A percentile compares a stretch with the other conserved stretches of the same genome.
Evolutionary conservation across 345 rosid genomes (phyloP).

Genomic region (Passiflora organensis): DNA sequence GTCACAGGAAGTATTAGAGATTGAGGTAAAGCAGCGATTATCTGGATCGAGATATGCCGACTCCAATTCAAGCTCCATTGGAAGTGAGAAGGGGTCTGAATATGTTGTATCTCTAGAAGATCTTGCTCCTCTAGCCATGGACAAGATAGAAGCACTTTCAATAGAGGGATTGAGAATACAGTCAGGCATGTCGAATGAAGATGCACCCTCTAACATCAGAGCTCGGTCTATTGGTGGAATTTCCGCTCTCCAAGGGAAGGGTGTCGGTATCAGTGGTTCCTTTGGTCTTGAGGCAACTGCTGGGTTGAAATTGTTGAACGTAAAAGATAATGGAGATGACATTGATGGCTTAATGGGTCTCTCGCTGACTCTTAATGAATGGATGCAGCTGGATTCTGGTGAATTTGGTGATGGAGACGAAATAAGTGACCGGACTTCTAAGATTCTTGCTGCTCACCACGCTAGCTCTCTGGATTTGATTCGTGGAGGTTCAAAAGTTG

Average conservation of each 20-base stretch:
- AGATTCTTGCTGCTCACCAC: constrained; percentile 86
- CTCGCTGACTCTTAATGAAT: constrained; percentile 83
- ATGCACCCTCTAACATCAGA: constrained; percentile 71
- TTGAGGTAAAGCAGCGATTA: constrained; percentile 27
- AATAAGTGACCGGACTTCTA: constrained; percentile 75
- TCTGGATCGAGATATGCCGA: constrained; percentile 36
- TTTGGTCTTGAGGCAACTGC: constrained; percentile 80
- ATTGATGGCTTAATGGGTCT: constrained; percentile 79
- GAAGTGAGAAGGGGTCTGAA: constrained; percentile 46
- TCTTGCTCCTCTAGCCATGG: constrained; percentile 96
- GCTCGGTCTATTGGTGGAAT: constrained; percentile 61
- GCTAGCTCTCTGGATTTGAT: constrained; percentile 63
- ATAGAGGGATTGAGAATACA: constrained; percentile 92
- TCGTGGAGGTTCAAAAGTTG: constrained; percentile 69
- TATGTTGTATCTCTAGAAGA: constrained; percentile 90
- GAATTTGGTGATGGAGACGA: constrained; percentile 69
- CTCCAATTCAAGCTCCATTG: constrained; percentile 29
- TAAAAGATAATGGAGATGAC: constrained; percentile 52
- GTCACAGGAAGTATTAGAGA: constrained; percentile 33
- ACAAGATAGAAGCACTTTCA: constrained; percentile 93
- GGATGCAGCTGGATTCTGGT: constrained; percentile 92
- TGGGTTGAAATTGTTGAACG: constrained; percentile 72
- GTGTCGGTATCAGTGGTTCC: constrained; percentile 43
- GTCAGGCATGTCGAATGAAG: constrained; percentile 73
- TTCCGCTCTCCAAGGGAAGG: constrained; percentile 73